A percentile compares a stretch with the other conserved stretches of the same genome.
These are phyloP conservation scores for Samsoniella hepiali DNA, from an alignment of 2,329 filamentous ascomycete genomes.

Conservation along the genomic window DNA sequence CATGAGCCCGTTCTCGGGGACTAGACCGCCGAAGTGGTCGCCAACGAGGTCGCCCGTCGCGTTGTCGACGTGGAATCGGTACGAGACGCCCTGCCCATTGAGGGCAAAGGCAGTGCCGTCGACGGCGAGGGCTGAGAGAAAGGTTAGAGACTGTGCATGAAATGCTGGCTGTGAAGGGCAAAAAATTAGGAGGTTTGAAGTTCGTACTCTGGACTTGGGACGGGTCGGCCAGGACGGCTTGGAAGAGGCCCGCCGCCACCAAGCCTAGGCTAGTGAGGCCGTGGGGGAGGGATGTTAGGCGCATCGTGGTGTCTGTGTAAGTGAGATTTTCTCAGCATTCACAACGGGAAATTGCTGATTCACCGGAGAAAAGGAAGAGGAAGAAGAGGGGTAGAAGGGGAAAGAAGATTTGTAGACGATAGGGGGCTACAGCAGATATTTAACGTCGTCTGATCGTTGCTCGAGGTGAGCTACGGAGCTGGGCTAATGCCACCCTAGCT, in stretches of 20 bases:
- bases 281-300: not conserved
- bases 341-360: not conserved
- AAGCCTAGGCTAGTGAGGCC: constrained; percentile 3
- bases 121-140: constrained; percentile 46
- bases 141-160: not conserved
- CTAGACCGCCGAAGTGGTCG: constrained; percentile 59
- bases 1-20: constrained; percentile 46
- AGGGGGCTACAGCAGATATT: constrained; percentile 4
- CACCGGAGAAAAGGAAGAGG: not conserved
- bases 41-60: constrained; percentile 53
- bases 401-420: not conserved
- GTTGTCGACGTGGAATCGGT: constrained; percentile 61
- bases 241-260: not conserved
- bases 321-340: not conserved
- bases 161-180: too few relatives aligned
- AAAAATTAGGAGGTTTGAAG: not conserved
- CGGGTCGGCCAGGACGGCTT: not conserved
- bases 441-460: constrained; percentile 9
- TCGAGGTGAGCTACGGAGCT: not conserved
- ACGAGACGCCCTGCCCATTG: constrained; percentile 55
- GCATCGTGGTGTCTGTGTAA: constrained; percentile 7
- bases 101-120: constrained; percentile 55
- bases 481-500: constrained; percentile 9
- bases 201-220: constrained; percentile 13
- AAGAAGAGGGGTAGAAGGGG: not conserved